Base-by-base conservation (phyloP, 208 protist genomes). In the Strigomonas galati region DNA sequence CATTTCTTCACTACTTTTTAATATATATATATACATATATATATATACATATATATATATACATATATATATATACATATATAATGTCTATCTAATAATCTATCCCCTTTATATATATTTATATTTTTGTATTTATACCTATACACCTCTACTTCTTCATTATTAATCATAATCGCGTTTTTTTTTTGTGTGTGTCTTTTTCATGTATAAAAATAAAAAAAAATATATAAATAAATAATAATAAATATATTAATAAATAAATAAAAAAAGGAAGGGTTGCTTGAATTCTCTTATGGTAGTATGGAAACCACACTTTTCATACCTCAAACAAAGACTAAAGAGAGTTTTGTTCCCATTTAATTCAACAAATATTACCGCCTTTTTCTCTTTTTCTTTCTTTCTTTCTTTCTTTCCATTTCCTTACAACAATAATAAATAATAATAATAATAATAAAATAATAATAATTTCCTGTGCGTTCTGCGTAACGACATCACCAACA, bases 21-120 rank as follows among this genome's bases (percentile, higher is more conserved):
- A 35, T n/a, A 21, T 19, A 10, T 9, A 15, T 37, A 32, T 55
- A 65, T 65, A 15, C 21, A 26, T 0, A 35, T 37, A n/a, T 56
- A 14, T 56, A 56, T 56, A 28, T 56, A 7, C 23, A n/a, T 28
- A 56, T 56, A 46, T 63, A 65, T 58, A 37, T 72, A 66, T 57
- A 6, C 56, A 66, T 66, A 66, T 66, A 65, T 72, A 66, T 72
- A 59, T 71, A 40, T 65, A 51, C 30, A 44, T 40, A 49, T 53
- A n/a, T 30, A 17, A 60, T 21, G 17, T 53, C 43, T 24, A 32
- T 43, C 30, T 2, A 3, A 37, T 49, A 49, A 49, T 49, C 19
- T 21, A n/a, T 21, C 19, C 19, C 14, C 43, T 49, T 21, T 21
- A n/a, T 19, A n/a, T 49, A 49, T 49, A 14, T 49, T 14, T 49